These are phyloP conservation scores for Aspergillus ruber DNA, from an alignment of 2,329 filamentous ascomycete genomes.

Conservation along the genomic window DNA sequence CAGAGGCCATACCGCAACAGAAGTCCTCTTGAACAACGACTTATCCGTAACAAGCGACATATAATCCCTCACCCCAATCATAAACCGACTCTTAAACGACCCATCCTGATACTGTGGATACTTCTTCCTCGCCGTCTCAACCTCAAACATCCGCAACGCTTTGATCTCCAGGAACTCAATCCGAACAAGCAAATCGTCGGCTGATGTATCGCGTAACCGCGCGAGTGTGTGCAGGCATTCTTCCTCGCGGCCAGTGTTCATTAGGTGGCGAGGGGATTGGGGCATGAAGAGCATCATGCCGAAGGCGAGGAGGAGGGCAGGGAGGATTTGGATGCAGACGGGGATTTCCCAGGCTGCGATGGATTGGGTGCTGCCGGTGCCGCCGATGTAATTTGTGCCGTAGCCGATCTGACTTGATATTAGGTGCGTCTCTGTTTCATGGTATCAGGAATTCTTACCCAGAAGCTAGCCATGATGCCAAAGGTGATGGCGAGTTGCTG, in stretches of 20 bases:
- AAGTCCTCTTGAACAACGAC: conserved; percentile 31
- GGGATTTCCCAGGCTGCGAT: conserved; percentile 70
- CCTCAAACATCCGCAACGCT: conserved; percentile 67
- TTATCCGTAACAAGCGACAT: conserved; percentile 26
- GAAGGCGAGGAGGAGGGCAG: conserved; percentile 57
- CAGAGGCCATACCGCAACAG: conserved; percentile 35
- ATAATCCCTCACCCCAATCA: conserved; percentile 50
- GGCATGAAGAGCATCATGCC: conserved; percentile 72
- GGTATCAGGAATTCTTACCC: conserved; percentile 19
- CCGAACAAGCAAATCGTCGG: conserved; percentile 63
- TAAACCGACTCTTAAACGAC: conserved; percentile 58
- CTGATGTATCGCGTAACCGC: conserved; percentile 54
- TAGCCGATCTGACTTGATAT: conserved; percentile 30
- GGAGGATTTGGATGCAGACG: conserved; percentile 63
- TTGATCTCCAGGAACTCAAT: conserved; percentile 75
- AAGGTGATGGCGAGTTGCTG: conserved; percentile 41
- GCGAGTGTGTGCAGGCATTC: conserved; percentile 61
- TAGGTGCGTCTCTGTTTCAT: conserved; percentile 2
- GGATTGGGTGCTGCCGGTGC: conserved; percentile 51
- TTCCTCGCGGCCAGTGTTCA: conserved; percentile 61
- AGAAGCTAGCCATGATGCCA: conserved; percentile 40
- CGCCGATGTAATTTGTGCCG: conserved; percentile 58
- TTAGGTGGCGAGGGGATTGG: conserved; percentile 66
- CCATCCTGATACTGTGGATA: conserved; percentile 60
- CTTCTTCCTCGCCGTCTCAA: conserved; percentile 57